Conservation (phyloP, 306 rosid species). For the Pterocarpus santalinus region DNA sequence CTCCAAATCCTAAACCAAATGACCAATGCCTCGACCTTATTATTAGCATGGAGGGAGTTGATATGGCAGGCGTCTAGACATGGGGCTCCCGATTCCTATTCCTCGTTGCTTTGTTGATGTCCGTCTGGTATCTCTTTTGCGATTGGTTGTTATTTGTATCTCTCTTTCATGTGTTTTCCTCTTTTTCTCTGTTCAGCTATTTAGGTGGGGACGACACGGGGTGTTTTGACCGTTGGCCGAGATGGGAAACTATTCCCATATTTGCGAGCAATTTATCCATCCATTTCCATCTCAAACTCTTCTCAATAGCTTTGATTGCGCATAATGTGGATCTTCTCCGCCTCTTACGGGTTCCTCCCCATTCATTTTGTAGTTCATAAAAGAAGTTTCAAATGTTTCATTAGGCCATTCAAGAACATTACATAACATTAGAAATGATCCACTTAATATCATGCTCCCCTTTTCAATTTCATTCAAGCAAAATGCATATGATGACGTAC, state of each 20-base stretch:
- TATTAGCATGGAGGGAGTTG: background rate
- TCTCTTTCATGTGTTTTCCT: background rate
- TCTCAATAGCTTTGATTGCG: background rate
- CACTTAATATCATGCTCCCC: background rate
- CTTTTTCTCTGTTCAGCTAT: slow-evolving; percentile 6
- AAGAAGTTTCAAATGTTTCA: background rate
- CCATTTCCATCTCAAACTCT: background rate
- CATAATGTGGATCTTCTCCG: background rate
- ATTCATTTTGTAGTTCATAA: background rate
- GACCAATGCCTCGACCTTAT: background rate
- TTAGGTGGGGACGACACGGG: background rate
- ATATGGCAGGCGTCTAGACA: background rate
- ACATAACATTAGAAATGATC: background rate
- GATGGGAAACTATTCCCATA: slow-evolving; percentile 24
- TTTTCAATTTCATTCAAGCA: too few relatives aligned
- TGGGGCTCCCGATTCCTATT: background rate
- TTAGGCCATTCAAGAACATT: background rate
- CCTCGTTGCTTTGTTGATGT: background rate
- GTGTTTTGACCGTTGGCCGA: slow-evolving; percentile 10
- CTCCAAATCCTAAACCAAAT: background rate
- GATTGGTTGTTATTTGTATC: background rate
- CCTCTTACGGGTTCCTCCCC: background rate
- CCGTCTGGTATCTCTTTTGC: background rate
- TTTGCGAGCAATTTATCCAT: background rate
- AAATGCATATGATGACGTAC: too few relatives aligned